Evolutionary conservation across 805 yeast species (phyloP).

Genomic region (Metschnikowia reukaufii): DNA sequence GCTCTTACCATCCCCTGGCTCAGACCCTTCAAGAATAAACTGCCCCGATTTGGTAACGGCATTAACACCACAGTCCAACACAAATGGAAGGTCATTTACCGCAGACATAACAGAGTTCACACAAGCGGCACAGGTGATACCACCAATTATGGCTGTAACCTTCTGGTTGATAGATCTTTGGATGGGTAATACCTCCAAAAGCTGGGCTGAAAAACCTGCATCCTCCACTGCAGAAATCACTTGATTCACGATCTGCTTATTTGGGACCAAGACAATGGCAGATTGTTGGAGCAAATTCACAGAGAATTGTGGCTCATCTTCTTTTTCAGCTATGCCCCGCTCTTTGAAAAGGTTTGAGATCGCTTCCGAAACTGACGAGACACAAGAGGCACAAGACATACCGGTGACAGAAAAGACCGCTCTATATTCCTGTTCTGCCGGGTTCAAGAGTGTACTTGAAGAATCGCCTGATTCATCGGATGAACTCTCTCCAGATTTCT

Average conservation of each 20-base stretch:
- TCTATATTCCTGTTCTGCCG: slow-evolving; percentile 26
- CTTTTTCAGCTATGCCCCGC: slow-evolving; percentile 1
- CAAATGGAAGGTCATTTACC: slow-evolving; percentile 49
- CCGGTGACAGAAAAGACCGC: slow-evolving; percentile 56
- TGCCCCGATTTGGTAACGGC: slow-evolving; percentile 61
- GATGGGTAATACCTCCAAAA: slow-evolving; percentile 61
- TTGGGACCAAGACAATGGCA: slow-evolving; percentile 53
- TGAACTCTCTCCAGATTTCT: background rate
- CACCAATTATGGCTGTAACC: slow-evolving; percentile 64
- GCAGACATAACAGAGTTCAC: slow-evolving; percentile 53
- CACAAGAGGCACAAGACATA: slow-evolving; percentile 45
- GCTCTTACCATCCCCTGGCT: slow-evolving; percentile 18
- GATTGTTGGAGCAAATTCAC: slow-evolving; percentile 54
- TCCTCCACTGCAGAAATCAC: slow-evolving; percentile 30
- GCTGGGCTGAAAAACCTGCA: slow-evolving; percentile 45
- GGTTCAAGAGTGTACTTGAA: slow-evolving; percentile 6
- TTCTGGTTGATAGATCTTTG: slow-evolving; percentile 47
- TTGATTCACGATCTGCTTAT: slow-evolving; percentile 45
- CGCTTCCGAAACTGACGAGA: slow-evolving; percentile 27
- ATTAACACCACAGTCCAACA: slow-evolving; percentile 54
- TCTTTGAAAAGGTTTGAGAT: slow-evolving; percentile 27
- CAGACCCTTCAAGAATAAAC: slow-evolving; percentile 52
- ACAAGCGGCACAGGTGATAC: slow-evolving; percentile 76
- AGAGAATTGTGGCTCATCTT: slow-evolving; percentile 37
- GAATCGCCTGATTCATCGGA: background rate